A percentile compares a stretch with the other conserved stretches of the same genome.
phyloP scores from a whole-genome alignment of 495 filamentous ascomycete genomes.

The Trypethelium eluteriae region DNA sequence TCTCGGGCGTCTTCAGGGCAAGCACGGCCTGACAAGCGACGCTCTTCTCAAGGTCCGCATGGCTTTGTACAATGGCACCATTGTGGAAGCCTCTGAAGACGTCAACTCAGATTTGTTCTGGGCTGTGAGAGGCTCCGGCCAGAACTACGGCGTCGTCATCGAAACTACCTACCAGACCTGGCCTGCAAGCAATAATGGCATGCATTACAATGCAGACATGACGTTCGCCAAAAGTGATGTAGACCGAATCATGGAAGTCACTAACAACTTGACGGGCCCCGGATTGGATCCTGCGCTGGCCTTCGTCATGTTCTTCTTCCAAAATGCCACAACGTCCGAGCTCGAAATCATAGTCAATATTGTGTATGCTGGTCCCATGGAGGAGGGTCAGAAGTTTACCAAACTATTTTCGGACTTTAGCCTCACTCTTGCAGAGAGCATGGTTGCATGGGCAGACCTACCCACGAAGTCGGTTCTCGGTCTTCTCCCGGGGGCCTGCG shows the following conservation, averaged over 20 bases:
- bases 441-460: not conserved
- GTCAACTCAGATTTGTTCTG: not conserved
- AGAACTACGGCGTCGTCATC: not conserved
- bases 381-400: not conserved
- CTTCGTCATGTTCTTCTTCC: not conserved
- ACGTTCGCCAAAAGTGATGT: not conserved
- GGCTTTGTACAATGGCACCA: not conserved
- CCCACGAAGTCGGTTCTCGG: not conserved
- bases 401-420: not conserved
- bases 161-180: not conserved
- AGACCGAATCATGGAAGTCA: not conserved
- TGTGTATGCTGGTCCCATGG: not conserved
- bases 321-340: not conserved
- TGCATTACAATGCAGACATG: not conserved
- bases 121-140: not conserved
- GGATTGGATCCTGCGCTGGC: not conserved
- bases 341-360: not conserved
- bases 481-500: not conserved
- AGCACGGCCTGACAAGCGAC: not conserved
- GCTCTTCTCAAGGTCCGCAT: not conserved
- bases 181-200: not conserved
- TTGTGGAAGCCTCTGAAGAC: not conserved
- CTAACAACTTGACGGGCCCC: not conserved
- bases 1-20: not conserved
- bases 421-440: not conserved